Evolutionary conservation across 2,329 filamentous ascomycete genomes (phyloP), one percentile per base, ranked within the genome.

Genomic region (Trichoderma sp.): DNA sequence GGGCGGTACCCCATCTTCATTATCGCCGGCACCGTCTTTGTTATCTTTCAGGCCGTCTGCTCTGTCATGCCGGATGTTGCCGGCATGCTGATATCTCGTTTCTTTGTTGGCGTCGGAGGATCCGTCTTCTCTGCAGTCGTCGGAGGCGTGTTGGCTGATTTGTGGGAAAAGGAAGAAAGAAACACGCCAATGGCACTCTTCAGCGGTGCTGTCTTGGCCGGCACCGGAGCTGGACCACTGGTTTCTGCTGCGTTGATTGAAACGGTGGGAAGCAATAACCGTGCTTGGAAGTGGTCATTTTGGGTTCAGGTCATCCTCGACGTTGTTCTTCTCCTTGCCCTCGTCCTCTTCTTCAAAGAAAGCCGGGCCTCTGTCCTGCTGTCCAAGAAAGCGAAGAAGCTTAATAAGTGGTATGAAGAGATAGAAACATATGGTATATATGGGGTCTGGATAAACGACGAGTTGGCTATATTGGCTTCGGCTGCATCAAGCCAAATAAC

Each of bases 151-250:
- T 93, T 98, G 56, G 93, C 93, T 68, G 95, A 98, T 81, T 90
- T 98, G 75, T 98, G 95, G 85, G 90, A 92, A 65, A 91, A 94
- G 11, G 86, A 93, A 76, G 92, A 94, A 62, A 88, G 96, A 41
- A 98, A 98, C 80, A 95, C 93, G 0, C 94, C 95, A 0, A 98
- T 98, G 96, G 93, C 94, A 0, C 82, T 97, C 0, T 98, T 97
- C 83, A 93, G 93, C n/a, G 94, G 93, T 0, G 87, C 88, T 4
- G 95, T 95, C 0, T 85, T 98, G 0, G 88, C 93, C 11, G 96
- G 95, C 0, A 97, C 95, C 0, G 95, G 95, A 0, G 85, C 93
- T 1, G 95, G 95, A 0, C 95, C 95, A 0, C 81, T 98, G 7
- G 85, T 95, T 0, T 89, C 89, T 5, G 91, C 93, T 0, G 90